A percentile compares a stretch with the other conserved stretches of the same genome.
These are phyloP conservation scores for Acmispon strigosus DNA, from an alignment of 306 rosid genomes.

Conservation along the genomic window DNA sequence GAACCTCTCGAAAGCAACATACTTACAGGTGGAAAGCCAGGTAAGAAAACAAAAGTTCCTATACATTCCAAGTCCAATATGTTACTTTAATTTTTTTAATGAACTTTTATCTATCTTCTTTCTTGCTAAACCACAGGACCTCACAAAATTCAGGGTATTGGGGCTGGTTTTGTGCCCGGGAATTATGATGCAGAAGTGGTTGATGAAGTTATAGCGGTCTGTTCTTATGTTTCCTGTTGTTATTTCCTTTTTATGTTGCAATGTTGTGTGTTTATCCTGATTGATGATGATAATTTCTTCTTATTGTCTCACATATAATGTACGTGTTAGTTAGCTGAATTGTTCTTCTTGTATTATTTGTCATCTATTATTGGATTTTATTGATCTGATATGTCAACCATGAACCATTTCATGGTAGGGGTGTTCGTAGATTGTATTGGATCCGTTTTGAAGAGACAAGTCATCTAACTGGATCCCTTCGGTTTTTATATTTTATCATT, in stretches of 20 bases:
- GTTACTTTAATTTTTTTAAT: neutral
- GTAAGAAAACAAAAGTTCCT: conserved; percentile 40
- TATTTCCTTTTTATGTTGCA: neutral
- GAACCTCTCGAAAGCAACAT: conserved; percentile 96
- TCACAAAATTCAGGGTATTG: conserved; percentile 99
- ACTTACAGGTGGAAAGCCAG: conserved; percentile 96
- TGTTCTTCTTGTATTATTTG: neutral
- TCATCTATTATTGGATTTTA: neutral
- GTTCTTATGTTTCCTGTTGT: neutral
- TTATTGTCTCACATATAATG: conserved; percentile 10
- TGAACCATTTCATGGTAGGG: neutral
- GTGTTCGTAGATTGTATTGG: too few relatives aligned
- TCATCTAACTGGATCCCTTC: too few relatives aligned
- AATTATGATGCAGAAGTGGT: conserved; percentile 80
- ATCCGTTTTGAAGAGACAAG: too few relatives aligned
- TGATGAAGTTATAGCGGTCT: conserved; percentile 87
- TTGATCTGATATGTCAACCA: neutral
- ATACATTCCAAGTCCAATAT: neutral
- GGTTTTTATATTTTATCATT: too few relatives aligned
- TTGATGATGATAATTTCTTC: neutral
- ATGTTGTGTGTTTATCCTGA: neutral
- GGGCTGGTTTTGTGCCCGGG: conserved; percentile 97
- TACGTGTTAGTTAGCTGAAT: neutral
- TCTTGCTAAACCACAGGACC: conserved; percentile 60
- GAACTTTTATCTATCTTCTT: conserved; percentile 10